phyloP scores from a whole-genome alignment of 2,329 filamentous ascomycete genomes.

The Emmonsiellopsis sp. region DNA sequence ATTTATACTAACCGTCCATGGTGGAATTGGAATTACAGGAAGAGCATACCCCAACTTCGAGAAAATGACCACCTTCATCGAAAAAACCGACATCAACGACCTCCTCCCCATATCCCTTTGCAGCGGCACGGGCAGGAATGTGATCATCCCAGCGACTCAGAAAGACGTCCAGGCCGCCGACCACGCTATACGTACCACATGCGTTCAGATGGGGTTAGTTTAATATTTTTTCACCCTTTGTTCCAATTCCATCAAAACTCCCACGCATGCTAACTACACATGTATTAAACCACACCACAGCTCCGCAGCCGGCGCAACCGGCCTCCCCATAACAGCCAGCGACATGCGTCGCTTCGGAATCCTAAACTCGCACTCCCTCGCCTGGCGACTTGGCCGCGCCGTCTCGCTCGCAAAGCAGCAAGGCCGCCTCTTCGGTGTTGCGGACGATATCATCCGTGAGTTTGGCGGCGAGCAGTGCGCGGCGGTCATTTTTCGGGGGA shows the following conservation, averaged over 20 bases:
- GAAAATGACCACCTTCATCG: conserved; percentile 37
- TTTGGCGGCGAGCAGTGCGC: conserved; percentile 46
- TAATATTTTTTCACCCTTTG: not conserved
- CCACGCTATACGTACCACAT: conserved; percentile 31
- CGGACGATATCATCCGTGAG: conserved; percentile 50
- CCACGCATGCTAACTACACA: conserved; percentile 9
- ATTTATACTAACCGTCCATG: not conserved
- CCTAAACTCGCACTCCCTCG: conserved; percentile 32
- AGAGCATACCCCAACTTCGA: conserved; percentile 13
- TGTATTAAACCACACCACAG: conserved; percentile 28
- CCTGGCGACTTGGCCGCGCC: conserved; percentile 49
- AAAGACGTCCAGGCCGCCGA: conserved; percentile 19
- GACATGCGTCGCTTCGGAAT: conserved; percentile 28
- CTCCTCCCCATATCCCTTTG: conserved; percentile 2
- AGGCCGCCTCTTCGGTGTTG: conserved; percentile 45
- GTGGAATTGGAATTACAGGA: conserved; percentile 11
- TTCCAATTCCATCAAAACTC: not conserved
- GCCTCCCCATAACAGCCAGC: conserved; percentile 28
- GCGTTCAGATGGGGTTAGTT: conserved; percentile 34
- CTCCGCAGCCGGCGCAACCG: conserved; percentile 30
- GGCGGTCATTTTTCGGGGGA: conserved; percentile 53
- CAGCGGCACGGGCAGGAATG: conserved; percentile 7
- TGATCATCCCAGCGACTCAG: conserved; percentile 7
- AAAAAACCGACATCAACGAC: conserved; percentile 28
- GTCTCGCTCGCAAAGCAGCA: conserved; percentile 42